Conservation (phyloP, 2,329 filamentous ascomycete species). For the Trichoderma semiorbis region DNA sequence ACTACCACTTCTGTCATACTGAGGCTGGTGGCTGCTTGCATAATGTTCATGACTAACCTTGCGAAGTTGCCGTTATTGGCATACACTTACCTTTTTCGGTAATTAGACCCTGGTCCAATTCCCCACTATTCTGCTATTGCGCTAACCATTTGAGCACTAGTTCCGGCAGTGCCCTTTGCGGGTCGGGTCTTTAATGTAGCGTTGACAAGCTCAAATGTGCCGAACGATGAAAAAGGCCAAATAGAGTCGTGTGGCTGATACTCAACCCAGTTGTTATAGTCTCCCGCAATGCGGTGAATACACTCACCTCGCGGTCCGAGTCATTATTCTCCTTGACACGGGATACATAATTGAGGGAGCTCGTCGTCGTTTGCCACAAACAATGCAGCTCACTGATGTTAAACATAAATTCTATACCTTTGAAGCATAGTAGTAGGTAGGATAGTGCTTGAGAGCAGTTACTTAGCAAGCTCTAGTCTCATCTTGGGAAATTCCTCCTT, state of each 20-base stretch:
- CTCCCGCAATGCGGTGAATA: too few species aligned
- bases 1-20: neutral
- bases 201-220: neutral
- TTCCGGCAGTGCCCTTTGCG: neutral
- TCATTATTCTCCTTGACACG: too few species aligned
- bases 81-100: neutral
- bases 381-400: too few species aligned
- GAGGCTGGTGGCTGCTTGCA: neutral
- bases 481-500: too few species aligned
- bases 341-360: too few species aligned
- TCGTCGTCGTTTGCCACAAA: too few species aligned
- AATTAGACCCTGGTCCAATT: neutral
- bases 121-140: accelerated
- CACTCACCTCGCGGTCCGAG: too few species aligned
- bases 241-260: neutral
- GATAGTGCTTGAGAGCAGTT: too few species aligned
- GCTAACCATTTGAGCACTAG: neutral
- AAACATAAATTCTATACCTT: too few species aligned
- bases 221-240: neutral
- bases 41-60: neutral
- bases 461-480: too few species aligned
- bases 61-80: neutral
- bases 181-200: neutral
- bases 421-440: too few species aligned
- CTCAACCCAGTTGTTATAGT: too few species aligned